These are phyloP conservation scores for Podospora comata DNA, from an alignment of 495 filamentous ascomycete species.

Conservation along the genomic window DNA sequence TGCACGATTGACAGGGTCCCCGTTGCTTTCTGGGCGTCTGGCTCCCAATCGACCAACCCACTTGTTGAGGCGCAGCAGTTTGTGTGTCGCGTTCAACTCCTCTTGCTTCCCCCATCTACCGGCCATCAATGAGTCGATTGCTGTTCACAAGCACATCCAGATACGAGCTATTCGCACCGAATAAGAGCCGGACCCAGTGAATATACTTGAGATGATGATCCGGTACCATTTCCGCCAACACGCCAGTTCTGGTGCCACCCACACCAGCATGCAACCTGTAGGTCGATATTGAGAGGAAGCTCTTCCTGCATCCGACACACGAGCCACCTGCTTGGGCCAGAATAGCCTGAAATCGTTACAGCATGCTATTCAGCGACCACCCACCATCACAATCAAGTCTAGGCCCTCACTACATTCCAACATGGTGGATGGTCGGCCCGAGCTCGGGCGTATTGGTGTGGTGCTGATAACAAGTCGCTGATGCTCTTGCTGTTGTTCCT, in stretches of 20 bases:
- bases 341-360: conserved; percentile 14
- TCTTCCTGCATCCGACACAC: background rate
- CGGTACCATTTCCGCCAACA: background rate
- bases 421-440: background rate
- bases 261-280: background rate
- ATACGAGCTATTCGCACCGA: background rate
- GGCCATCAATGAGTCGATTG: conserved; percentile 9
- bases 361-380: background rate
- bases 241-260: background rate
- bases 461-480: background rate
- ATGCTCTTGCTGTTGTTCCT: background rate
- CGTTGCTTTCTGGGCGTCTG: conserved; percentile 3
- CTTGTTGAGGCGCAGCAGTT: conserved; percentile 20
- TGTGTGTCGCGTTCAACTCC: background rate
- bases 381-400: conserved; percentile 5
- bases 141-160: background rate
- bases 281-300: background rate
- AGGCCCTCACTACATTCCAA: background rate
- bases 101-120: background rate
- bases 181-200: background rate
- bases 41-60: conserved; percentile 13
- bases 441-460: background rate
- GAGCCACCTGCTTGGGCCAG: conserved; percentile 10
- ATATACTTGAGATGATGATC: background rate
- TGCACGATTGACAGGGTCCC: conserved; percentile 5